These are phyloP conservation scores for Mycena crocata DNA, from an alignment of 768 basidiomycete species.

Conservation along the genomic window DNA sequence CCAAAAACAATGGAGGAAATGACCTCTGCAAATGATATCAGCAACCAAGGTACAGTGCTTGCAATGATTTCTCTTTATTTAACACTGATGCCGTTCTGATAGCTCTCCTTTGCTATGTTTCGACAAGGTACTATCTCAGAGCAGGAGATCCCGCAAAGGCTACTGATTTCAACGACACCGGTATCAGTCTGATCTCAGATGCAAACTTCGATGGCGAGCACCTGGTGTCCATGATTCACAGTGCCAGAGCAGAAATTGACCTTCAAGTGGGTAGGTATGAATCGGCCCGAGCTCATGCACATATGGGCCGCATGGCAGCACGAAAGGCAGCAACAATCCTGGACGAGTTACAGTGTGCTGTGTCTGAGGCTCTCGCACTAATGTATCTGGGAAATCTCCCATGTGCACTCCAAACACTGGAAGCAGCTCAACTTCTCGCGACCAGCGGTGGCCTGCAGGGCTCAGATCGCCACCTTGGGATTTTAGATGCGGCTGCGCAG, in stretches of 20 bases:
- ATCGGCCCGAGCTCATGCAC: background rate
- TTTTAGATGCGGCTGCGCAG: conserved; percentile 7
- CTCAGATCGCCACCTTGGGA: conserved; percentile 9
- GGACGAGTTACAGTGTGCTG: background rate
- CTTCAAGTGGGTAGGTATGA: background rate
- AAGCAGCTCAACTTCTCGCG: background rate
- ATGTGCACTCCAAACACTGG: background rate
- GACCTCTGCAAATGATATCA: background rate
- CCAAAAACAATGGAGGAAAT: background rate
- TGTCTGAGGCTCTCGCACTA: background rate
- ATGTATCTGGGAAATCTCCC: background rate
- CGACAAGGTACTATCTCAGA: background rate
- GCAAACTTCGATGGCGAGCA: background rate
- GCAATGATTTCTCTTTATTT: background rate
- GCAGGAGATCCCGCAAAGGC: conserved; percentile 1
- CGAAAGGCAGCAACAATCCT: background rate
- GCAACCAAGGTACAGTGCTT: background rate
- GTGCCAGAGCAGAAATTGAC: background rate
- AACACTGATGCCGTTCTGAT: background rate
- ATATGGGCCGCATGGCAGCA: background rate
- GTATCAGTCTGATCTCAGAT: background rate
- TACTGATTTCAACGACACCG: background rate
- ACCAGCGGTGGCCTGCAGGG: background rate
- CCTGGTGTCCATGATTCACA: background rate
- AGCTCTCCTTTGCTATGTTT: background rate